Evolutionary conservation across 1,284 basidiomycete species (phyloP).

Genomic region (Schizophyllum amplum): DNA sequence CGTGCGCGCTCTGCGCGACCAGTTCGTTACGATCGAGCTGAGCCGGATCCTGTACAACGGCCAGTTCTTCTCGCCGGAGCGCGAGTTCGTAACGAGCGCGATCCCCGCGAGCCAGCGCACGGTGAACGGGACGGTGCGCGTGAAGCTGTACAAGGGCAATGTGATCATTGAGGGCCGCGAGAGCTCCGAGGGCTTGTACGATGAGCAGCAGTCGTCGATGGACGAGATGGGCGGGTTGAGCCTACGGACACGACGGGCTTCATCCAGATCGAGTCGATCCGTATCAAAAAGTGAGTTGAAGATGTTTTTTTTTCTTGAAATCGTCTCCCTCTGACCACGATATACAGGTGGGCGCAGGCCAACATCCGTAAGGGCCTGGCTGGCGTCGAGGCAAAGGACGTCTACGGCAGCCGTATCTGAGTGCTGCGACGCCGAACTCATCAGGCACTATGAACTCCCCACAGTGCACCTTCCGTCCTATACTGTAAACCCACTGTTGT

Average conservation of each 20-base stretch:
- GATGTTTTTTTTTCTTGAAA: constrained; percentile 15
- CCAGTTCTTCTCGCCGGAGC: constrained; percentile 95
- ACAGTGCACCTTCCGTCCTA: neutral
- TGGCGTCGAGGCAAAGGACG: constrained; percentile 70
- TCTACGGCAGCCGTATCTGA: constrained; percentile 51
- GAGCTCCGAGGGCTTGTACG: constrained; percentile 91
- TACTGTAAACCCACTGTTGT: neutral
- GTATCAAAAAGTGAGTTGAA: constrained; percentile 82
- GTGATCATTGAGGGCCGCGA: constrained; percentile 89
- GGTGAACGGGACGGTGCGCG: constrained; percentile 87
- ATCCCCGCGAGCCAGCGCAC: constrained; percentile 93
- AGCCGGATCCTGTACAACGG: constrained; percentile 95
- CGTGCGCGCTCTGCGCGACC: constrained; percentile 90
- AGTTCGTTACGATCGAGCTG: constrained; percentile 89
- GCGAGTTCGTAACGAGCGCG: constrained; percentile 87
- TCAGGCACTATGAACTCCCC: neutral
- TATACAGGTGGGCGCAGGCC: constrained; percentile 69
- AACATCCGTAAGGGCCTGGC: constrained; percentile 78
- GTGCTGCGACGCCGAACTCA: no score
- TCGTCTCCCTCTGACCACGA: neutral
- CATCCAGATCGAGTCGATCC: constrained; percentile 92
- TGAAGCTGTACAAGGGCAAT: constrained; percentile 96
- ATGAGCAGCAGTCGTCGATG: constrained; percentile 97
- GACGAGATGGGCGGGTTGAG: constrained; percentile 98
- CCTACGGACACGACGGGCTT: constrained; percentile 89